Base-by-base conservation (phyloP, 495 filamentous ascomycete species). In the Penicillium arizonense region DNA sequence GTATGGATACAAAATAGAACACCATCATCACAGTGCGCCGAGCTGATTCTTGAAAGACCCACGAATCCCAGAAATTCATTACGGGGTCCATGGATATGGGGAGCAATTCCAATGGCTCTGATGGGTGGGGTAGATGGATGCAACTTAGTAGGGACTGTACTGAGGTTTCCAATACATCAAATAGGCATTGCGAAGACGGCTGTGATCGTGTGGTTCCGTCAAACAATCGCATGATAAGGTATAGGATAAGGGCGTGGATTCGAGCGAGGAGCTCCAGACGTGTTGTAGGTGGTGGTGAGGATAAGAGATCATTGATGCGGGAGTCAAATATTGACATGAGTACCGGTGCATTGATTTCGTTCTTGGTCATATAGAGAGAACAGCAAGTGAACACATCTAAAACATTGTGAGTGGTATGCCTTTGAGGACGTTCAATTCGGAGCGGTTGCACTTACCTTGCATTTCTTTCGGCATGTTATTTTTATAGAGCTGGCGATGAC, bases 151-250 rank as follows among this genome's bases (percentile, higher is more conserved):
- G 58, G 4, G 52, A 39, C 2, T 64, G 12, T 3, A 67, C 61
- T 0, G 63, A 50, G 14, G 55, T 53, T 45, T 65, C 58, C 10
- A 84, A 64, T 16, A 71, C 69, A 0, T 72, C 61, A 14, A 79
- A 76, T 14, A 74, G 58, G 16, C 58, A 41, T 47, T 82, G 79
- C 16, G 79, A 75, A 20, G 73, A 58, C 2, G 71, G 67, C 6
- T 75, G 71, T 40, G 74, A 70, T 30, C 75, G 70, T 42, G 83
- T 73, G 57, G 83, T 77, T 24, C 77, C 79, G 56, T 84, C 81
- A 54, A 83, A 82, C 14, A 87, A 67, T 10, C 76, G 70, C 52
- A 85, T 79, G 41, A 83, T 72, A 49, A 64, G 56, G 41, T 69
- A 60, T 36, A 70, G 30, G 53, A 76, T 54, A 48, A 77, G 46